phyloP scores from a whole-genome alignment of 2,329 filamentous ascomycete species.

The Exophiala sp. region DNA sequence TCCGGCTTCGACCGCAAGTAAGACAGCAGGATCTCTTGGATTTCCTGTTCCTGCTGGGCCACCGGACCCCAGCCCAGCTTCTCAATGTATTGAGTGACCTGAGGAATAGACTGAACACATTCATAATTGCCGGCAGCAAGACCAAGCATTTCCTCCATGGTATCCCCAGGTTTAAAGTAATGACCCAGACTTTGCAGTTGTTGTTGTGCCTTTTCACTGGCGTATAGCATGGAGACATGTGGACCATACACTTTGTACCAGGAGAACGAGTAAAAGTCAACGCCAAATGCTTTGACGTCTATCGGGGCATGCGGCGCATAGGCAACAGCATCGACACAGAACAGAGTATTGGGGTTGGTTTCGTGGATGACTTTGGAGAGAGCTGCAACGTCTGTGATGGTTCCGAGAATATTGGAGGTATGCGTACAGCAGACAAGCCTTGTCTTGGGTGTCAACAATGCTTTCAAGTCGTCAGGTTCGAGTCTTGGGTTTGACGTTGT shows the following conservation, averaged over 20 bases:
- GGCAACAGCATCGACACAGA: conserved; percentile 73
- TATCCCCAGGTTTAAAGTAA: conserved; percentile 61
- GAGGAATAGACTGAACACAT: conserved; percentile 59
- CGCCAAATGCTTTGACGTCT: conserved; percentile 64
- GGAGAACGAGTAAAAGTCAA: conserved; percentile 74
- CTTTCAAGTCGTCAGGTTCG: conserved; percentile 53
- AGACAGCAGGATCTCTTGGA: conserved; percentile 58
- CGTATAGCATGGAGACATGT: conserved; percentile 69
- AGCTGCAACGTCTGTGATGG: conserved; percentile 52
- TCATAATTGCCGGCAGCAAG: conserved; percentile 70
- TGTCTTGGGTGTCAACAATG: conserved; percentile 61
- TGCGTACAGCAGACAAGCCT: conserved; percentile 69
- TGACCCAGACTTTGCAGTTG: conserved; percentile 59
- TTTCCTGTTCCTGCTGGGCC: conserved; percentile 55
- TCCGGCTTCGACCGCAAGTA: conserved; percentile 52
- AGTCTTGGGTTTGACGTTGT: conserved; percentile 62
- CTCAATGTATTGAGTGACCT: conserved; percentile 60
- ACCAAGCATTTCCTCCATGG: conserved; percentile 64
- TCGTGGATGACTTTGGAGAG: conserved; percentile 39
- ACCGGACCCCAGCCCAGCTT: conserved; percentile 50
- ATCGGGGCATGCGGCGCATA: conserved; percentile 70
- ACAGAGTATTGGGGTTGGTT: conserved; percentile 52
- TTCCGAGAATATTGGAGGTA: conserved; percentile 69
- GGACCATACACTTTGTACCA: conserved; percentile 85
- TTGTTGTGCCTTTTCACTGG: conserved; percentile 54